Base-by-base conservation (phyloP, 352 stramenopile genomes). In the Phytopythium helicoides region DNA sequence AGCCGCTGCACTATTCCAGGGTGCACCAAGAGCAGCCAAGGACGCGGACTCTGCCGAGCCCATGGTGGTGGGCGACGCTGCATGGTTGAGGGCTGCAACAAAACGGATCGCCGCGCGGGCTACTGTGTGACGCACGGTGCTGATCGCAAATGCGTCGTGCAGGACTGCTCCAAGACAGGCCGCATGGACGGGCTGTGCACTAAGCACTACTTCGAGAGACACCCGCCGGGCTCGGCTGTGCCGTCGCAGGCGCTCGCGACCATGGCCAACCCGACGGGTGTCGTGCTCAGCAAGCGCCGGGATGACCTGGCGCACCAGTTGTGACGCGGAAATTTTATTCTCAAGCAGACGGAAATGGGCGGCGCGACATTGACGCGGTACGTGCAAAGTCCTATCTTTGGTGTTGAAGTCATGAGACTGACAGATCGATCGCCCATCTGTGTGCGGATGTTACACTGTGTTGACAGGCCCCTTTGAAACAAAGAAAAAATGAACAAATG, bases 11-110 rank as follows among this genome's bases (percentile, higher is more conserved):
- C 78, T 6, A 65, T 92, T 46, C 71, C 73, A 7, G 88, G 88
- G 47, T 94, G 84, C 53, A 87, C 76, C 21, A 96, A 95, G 71
- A 93, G 86, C 50, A 92, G 83, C 15, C 87, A 96, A 50, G 87
- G 87, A 12, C 75, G 80, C 8, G 87, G 87, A 16, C 60, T 92
- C 7, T 96, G 86, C 48, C 85, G 82, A 37, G 82, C 86, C 8
- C 86, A 96, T 39, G 86, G 87, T 39, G 87, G 87, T 28, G 87
- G 87, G 1, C 67, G 83, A 15, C 83, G 83, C 19, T 96, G 87
- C 61, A 88, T 88, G 67, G 66, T 92, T 21, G 77, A 88, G 25
- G 82, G 82, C 10, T 96, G 86, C 77, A 88, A 89, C 58, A 94
- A 92, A 65, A 92, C 81, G 1, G 81, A 89, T 47, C 73, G 81